Conservation (phyloP, 2,329 filamentous ascomycete species). For the Sclerotinia minor region DNA sequence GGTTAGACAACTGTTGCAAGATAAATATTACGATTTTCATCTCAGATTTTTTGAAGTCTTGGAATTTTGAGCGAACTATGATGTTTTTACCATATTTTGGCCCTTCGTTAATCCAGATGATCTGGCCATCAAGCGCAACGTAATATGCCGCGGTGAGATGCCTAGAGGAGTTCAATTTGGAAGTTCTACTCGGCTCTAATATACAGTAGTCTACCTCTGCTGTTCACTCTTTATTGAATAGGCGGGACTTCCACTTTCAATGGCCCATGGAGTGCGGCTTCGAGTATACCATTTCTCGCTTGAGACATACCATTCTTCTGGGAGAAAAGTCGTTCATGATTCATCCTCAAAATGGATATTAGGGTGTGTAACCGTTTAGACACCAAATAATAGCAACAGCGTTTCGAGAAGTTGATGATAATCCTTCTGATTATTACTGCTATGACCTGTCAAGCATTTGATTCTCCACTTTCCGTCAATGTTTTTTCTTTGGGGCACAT, state of each 20-base stretch:
- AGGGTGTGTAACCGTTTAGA: too few relatives aligned
- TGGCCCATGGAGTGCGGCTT: background rate
- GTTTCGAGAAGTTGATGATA: background rate
- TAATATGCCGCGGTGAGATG: background rate
- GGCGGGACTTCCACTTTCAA: background rate
- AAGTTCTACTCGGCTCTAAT: background rate
- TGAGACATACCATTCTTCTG: background rate
- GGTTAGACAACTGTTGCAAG: conserved; percentile 18
- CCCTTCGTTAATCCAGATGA: too few relatives aligned
- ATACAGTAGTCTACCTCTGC: background rate
- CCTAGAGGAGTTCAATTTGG: background rate
- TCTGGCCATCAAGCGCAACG: background rate
- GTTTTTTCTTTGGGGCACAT: background rate
- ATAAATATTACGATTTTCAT: background rate
- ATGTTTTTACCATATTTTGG: background rate
- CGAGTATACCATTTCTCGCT: background rate
- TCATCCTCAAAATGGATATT: background rate
- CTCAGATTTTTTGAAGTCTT: background rate
- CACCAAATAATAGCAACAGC: background rate
- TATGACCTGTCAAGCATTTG: background rate
- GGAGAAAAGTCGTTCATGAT: background rate
- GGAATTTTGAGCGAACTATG: background rate
- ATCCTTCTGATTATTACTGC: background rate
- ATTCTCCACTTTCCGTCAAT: background rate
- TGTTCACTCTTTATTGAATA: background rate